Evolutionary conservation across 257 asterid species (phyloP), one percentile per base, ranked within the genome.

Genomic region (Ilex asprella): DNA sequence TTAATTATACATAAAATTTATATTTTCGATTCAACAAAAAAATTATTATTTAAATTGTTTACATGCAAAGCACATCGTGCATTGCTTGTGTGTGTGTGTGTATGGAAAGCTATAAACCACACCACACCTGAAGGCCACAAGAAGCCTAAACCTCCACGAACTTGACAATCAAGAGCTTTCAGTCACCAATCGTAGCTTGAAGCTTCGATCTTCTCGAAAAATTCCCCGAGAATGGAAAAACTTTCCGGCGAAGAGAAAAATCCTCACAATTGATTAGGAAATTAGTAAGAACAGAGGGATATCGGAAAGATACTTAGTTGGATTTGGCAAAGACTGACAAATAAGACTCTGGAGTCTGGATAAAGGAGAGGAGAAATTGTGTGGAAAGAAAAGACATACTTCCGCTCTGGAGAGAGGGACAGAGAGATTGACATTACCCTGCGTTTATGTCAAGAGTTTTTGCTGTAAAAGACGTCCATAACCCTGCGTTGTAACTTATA

Each of bases 341-440:
- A 21, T 0, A 21, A 1, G 27, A 21, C 27, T 21, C 27, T 21
- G 27, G 27, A 21, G 27, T 21, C 27, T 72, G 73, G 81, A 79
- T 75, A 61, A 60, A 67, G 71, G 63, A 64, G 55, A 64, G 31
- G 59, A 59, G 67, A 65, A 58, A 62, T 16, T 61, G 73, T 61
- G 79, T 65, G 75, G 55, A 70, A 58, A 69, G 83, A 77, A 75
- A 73, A 79, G 81, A 77, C 75, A 78, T 68, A 63, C 76, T 66
- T 56, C 52, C 2, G 51, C 55, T 10, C 8, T 59, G 29, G 65
- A 46, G 65, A 49, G 35, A 30, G 49, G 10, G 21, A 32, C 32
- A 30, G 66, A 1, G 65, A 14, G 64, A 60, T 61, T 11, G 73
- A 56, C 1, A 1, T 21, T 21, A 21, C 27, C 27, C 27, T 21